These are phyloP conservation scores for Lactarius sanguifluus DNA, from an alignment of 768 basidiomycete species.

Conservation along the genomic window DNA sequence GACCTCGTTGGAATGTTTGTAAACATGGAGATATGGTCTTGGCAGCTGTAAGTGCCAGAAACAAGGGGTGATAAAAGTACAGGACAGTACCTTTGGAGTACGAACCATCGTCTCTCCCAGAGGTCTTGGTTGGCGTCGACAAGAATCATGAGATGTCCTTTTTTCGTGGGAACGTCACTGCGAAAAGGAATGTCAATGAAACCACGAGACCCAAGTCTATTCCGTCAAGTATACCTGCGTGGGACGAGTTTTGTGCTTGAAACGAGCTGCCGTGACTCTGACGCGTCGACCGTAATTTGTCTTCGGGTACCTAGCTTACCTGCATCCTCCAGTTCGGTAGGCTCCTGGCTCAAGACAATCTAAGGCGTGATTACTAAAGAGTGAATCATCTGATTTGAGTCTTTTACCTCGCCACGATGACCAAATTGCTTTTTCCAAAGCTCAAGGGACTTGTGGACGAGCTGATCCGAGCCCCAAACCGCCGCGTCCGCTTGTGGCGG, in stretches of 20 bases:
- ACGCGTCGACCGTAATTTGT: conserved; percentile 39
- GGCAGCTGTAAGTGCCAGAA: not conserved
- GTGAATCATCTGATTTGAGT: conserved; percentile 8
- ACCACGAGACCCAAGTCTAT: conserved; percentile 11
- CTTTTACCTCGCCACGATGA: conserved; percentile 65
- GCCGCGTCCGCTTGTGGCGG: conserved; percentile 51
- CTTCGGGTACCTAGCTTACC: conserved; percentile 36
- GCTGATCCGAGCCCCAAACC: conserved; percentile 64
- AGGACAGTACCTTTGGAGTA: conserved; percentile 66
- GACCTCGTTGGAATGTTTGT: conserved; percentile 77
- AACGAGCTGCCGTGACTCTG: conserved; percentile 63
- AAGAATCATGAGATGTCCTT: conserved; percentile 78
- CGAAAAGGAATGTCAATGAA: conserved; percentile 7
- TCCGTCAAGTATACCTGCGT: conserved; percentile 53
- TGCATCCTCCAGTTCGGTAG: conserved; percentile 54
- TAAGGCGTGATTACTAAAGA: conserved; percentile 37
- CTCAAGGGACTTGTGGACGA: conserved; percentile 63
- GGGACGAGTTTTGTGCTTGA: conserved; percentile 73
- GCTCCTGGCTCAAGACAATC: conserved; percentile 79
- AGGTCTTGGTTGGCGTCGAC: conserved; percentile 73
- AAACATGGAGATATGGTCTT: conserved; percentile 90
- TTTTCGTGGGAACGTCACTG: conserved; percentile 83
- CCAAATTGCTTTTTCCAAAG: conserved; percentile 88
- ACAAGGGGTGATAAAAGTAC: conserved; percentile 6
- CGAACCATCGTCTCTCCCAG: conserved; percentile 88